These are phyloP conservation scores for Nepenthes mirabilis DNA, from an alignment of 148 eudicot species.

Conservation along the genomic window DNA sequence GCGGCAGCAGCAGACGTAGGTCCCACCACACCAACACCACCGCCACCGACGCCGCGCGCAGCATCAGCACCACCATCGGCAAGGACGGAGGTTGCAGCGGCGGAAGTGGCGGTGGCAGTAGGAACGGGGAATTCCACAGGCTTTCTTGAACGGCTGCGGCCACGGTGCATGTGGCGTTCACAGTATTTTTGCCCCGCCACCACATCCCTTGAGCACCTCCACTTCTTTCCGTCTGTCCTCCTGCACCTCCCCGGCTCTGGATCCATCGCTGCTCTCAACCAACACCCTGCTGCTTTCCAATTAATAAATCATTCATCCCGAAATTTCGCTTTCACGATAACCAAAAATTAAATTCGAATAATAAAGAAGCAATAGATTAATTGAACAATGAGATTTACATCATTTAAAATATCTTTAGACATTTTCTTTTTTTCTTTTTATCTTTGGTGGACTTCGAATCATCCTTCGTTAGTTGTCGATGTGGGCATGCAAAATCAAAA, in stretches of 20 bases:
- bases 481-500: background rate
- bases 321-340: background rate
- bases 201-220: slow-evolving; percentile 95
- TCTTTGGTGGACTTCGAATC: too few species aligned
- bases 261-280: slow-evolving; percentile 81
- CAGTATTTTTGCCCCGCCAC: slow-evolving; percentile 85
- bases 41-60: slow-evolving; percentile 2
- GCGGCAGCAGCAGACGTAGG: background rate
- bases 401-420: too few species aligned
- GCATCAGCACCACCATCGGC: slow-evolving; percentile 5
- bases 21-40: slow-evolving; percentile 12
- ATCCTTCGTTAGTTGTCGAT: too few species aligned
- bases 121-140: slow-evolving; percentile 94
- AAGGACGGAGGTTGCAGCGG: background rate
- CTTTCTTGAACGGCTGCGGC: slow-evolving; percentile 99
- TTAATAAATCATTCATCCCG: background rate
- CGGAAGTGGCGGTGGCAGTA: slow-evolving; percentile 14
- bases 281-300: slow-evolving; percentile 51
- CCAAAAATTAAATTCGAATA: too few species aligned
- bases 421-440: too few species aligned
- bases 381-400: too few species aligned
- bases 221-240: slow-evolving; percentile 92
- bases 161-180: slow-evolving; percentile 92
- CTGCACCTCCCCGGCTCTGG: slow-evolving; percentile 94
- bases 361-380: too few species aligned